These are phyloP conservation scores for Chalciporus piperatus DNA, from an alignment of 768 basidiomycete genomes.

Conservation along the genomic window DNA sequence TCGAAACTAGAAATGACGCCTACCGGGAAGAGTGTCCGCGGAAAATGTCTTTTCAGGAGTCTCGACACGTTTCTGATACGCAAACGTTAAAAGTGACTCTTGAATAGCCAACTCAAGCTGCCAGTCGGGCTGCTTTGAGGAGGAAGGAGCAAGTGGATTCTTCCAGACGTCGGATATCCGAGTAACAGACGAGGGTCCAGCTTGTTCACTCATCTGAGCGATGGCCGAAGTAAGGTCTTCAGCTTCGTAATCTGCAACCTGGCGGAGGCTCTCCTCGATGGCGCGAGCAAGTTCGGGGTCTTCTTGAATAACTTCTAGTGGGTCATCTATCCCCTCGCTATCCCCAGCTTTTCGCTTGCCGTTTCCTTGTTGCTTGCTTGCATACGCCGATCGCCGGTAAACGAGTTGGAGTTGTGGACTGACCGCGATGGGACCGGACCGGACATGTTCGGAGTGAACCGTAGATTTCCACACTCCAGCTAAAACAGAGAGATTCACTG, in stretches of 20 bases:
- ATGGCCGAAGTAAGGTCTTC: constrained; percentile 4
- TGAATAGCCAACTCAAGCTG: constrained; percentile 32
- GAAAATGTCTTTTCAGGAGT: neutral
- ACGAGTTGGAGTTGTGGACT: constrained; percentile 38
- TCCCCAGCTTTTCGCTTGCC: constrained; percentile 3
- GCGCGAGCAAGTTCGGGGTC: constrained; percentile 44
- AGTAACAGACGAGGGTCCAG: constrained; percentile 2
- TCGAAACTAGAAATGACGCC: neutral
- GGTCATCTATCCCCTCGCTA: constrained; percentile 5
- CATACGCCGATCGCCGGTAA: constrained; percentile 33
- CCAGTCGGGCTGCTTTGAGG: constrained; percentile 12
- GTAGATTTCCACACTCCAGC: constrained; percentile 31
- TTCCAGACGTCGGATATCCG: constrained; percentile 7
- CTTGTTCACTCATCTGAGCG: constrained; percentile 7
- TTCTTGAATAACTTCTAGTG: constrained; percentile 30
- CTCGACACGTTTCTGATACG: constrained; percentile 4
- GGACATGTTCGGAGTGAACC: constrained; percentile 12
- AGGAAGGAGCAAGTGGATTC: constrained; percentile 4
- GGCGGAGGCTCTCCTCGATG: constrained; percentile 45
- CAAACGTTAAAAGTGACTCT: constrained; percentile 22
- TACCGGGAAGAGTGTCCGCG: constrained; percentile 9
- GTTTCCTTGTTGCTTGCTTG: neutral
- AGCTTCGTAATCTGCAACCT: constrained; percentile 6
- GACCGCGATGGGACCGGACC: constrained; percentile 29
- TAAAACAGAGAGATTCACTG: constrained; percentile 32